Evolutionary conservation across 768 basidiomycete species (phyloP).

Genomic region (Plicaturopsis crispa): DNA sequence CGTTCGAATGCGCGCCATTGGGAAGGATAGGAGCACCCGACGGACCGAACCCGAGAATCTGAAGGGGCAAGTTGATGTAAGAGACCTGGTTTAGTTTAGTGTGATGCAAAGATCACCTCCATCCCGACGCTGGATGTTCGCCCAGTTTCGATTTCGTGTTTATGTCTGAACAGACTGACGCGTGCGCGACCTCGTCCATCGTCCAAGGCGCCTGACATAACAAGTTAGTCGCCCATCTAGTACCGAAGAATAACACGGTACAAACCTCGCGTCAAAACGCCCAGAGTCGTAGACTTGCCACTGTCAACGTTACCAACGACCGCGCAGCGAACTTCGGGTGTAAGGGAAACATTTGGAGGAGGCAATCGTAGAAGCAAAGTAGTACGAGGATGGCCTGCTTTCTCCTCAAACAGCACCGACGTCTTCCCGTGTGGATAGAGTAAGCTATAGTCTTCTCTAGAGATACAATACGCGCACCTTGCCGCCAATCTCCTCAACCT

Average conservation of each 20-base stretch:
- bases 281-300: conserved; percentile 91
- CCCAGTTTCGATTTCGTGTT: conserved; percentile 95
- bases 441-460: neutral
- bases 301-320: conserved; percentile 95
- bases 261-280: conserved; percentile 88
- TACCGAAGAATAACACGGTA: conserved; percentile 5
- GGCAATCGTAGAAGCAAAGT: conserved; percentile 67
- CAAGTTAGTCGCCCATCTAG: neutral
- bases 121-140: conserved; percentile 94
- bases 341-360: conserved; percentile 64
- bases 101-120: conserved; percentile 59
- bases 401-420: conserved; percentile 45
- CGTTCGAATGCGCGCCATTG: conserved; percentile 42
- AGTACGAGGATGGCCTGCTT: conserved; percentile 42
- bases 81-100: too few relatives aligned
- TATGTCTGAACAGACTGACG: conserved; percentile 89
- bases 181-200: conserved; percentile 80
- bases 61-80: conserved; percentile 1
- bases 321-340: conserved; percentile 91
- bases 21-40: conserved; percentile 78
- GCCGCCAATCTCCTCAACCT: conserved; percentile 73
- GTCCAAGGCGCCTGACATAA: conserved; percentile 54
- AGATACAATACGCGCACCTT: conserved; percentile 38
- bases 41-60: conserved; percentile 87
- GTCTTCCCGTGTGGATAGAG: conserved; percentile 27